Base-by-base conservation (phyloP, 306 rosid species). In the Rosa lucieae region DNA sequence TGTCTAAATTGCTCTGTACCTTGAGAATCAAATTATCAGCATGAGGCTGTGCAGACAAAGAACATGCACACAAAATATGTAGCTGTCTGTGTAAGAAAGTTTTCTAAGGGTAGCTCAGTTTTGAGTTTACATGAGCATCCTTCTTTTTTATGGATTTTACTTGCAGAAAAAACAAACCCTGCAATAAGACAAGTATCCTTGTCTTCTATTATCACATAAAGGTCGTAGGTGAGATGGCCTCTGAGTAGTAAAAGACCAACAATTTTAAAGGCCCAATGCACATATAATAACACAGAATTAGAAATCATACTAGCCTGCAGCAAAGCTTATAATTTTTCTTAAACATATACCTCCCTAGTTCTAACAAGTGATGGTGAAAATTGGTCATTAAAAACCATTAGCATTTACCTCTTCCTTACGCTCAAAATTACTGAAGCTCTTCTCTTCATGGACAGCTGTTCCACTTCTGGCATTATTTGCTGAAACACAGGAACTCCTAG, bases 361-460 rank as follows among this genome's bases (percentile, higher is more conserved):
- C 39, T 18, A 71, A 29, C 43, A 65, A 56, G 8, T 68, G 67
- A 74, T 8, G 13, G 56, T 59, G 74, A 52, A 78, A 75, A 58
- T 42, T n/a, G n/a, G 56, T 65, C 66, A 21, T 65, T 68, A 73
- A 77, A 65, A 75, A 66, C 71, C 61, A 73, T 29, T 61, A 46
- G 37, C 40, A 67, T 39, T 21, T 87, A 88, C 98, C 94, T 82
- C 80, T 69, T 39, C 77, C 58, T 72, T 79, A 77, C 82, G 79
- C n/a, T 70, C 84, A 77, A 79, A 23, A 65, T 77, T 75, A 76
- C 56, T 83, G 32, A 44, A 59, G 61, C 77, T 71, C 58, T 86
- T 85, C 63, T 80, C 73, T 58, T 80, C 81, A 8, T 9, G 80
- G 21, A 58, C 67, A 80, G 29, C 40, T 71, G 84, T 82, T 70